Evolutionary conservation across 1,284 basidiomycete species (phyloP).

Genomic region (Pseudozyma flocculosa): DNA sequence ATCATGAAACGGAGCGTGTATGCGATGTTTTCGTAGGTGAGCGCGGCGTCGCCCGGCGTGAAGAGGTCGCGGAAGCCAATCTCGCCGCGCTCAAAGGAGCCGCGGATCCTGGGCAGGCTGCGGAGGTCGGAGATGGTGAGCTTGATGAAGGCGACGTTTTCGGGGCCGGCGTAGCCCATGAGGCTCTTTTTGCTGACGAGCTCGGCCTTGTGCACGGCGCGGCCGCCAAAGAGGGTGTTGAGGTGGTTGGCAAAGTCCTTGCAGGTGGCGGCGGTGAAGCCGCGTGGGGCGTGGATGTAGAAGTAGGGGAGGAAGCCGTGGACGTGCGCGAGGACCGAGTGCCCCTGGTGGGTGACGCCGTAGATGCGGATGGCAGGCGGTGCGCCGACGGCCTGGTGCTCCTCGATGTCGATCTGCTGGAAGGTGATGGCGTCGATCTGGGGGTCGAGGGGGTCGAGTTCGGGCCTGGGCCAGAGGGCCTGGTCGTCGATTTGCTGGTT

Average conservation of each 20-base stretch:
- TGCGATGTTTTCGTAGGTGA: slow-evolving; percentile 56
- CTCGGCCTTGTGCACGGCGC: slow-evolving; percentile 35
- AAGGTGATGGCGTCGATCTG: slow-evolving; percentile 41
- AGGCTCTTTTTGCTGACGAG: slow-evolving; percentile 51
- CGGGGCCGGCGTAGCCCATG: slow-evolving; percentile 52
- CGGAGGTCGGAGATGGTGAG: slow-evolving; percentile 50
- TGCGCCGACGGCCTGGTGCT: slow-evolving; percentile 38
- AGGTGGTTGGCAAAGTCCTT: slow-evolving; percentile 52
- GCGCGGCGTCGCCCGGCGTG: slow-evolving; percentile 41
- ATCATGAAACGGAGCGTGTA: slow-evolving; percentile 58
- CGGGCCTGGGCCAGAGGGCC: slow-evolving; percentile 44
- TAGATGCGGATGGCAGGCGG: slow-evolving; percentile 55
- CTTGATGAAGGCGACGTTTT: slow-evolving; percentile 54
- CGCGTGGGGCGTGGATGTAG: slow-evolving; percentile 52
- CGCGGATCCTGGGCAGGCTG: slow-evolving; percentile 46
- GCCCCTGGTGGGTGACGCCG: slow-evolving; percentile 47
- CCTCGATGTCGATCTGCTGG: slow-evolving; percentile 58
- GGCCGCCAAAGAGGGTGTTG: slow-evolving; percentile 45
- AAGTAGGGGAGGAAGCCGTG: slow-evolving; percentile 57
- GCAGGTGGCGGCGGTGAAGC: slow-evolving; percentile 47
- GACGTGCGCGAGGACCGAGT: slow-evolving; percentile 56
- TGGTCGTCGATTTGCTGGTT: slow-evolving; percentile 33
- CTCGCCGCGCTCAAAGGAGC: slow-evolving; percentile 54
- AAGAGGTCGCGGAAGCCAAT: slow-evolving; percentile 53
- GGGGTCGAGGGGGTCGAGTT: slow-evolving; percentile 32